phyloP scores from a whole-genome alignment of 2,329 filamentous ascomycete genomes.

The Sarocladium brachiariae region DNA sequence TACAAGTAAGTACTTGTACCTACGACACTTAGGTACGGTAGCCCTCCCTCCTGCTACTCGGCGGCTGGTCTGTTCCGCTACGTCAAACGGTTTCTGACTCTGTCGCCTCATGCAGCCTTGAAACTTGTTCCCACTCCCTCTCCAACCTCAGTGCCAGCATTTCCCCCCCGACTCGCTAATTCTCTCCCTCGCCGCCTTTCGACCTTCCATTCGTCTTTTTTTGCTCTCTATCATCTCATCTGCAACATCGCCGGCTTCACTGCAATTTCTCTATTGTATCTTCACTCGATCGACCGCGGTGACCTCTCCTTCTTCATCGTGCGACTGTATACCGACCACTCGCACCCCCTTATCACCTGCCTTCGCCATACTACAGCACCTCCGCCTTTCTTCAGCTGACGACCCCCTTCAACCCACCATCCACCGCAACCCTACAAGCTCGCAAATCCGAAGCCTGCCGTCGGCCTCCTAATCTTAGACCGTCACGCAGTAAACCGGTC shows the following conservation, averaged over 20 bases:
- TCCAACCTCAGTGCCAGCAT: background rate
- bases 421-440: constrained; percentile 5
- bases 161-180: background rate
- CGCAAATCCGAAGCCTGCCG: constrained; percentile 7
- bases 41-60: constrained; percentile 6
- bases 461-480: background rate
- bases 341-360: background rate
- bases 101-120: constrained; percentile 9
- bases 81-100: constrained; percentile 8
- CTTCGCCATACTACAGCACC: background rate
- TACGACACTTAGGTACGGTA: too few species aligned
- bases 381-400: constrained; percentile 1
- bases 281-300: background rate
- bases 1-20: too few species aligned
- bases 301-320: constrained; percentile 3
- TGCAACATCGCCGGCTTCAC: background rate
- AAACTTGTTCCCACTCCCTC: constrained; percentile 8
- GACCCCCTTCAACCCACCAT: constrained; percentile 5
- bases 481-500: background rate
- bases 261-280: background rate
- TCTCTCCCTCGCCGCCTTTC: constrained; percentile 2
- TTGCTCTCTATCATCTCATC: constrained; percentile 3
- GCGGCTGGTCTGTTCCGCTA: constrained; percentile 5
- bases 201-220: background rate
- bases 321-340: background rate